Evolutionary conservation across 331 rosid genomes (phyloP).

Genomic region (Quercus phellos): DNA sequence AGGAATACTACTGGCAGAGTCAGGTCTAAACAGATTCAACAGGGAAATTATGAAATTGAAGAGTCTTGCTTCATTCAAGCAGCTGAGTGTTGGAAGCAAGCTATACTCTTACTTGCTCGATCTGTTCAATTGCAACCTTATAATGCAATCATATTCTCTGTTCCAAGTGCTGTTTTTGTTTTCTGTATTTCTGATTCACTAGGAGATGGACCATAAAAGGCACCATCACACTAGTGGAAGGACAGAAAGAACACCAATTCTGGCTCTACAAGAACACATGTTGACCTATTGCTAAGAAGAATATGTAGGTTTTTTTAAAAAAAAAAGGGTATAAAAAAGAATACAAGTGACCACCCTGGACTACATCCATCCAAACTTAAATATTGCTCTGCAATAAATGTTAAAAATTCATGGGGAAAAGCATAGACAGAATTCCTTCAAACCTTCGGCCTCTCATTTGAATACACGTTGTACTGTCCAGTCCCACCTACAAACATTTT

Average conservation of each 20-base stretch:
- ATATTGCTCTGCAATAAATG: not conserved
- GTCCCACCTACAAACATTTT: slow-evolving; percentile 21
- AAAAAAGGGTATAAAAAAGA: not conserved
- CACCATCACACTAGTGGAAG: not conserved
- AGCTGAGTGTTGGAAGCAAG: no score
- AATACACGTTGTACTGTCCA: slow-evolving; percentile 3
- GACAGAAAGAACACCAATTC: not conserved
- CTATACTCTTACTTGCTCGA: no score
- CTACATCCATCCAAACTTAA: not conserved
- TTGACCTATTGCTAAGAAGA: not conserved
- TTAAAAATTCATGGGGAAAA: not conserved
- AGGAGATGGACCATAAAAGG: not conserved
- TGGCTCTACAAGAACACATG: not conserved
- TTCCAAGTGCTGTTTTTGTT: no score
- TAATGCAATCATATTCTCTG: no score
- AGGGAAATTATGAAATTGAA: no score
- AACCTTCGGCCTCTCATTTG: slow-evolving; percentile 25
- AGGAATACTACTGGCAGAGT: not conserved
- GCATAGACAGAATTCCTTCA: not conserved
- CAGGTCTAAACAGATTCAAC: not conserved
- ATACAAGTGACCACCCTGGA: not conserved
- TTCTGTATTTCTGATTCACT: no score
- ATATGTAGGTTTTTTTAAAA: not conserved
- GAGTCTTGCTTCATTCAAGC: no score
- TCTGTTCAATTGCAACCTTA: no score